phyloP scores from a whole-genome alignment of 2,329 filamentous ascomycete genomes.

The Xylaria sp. region DNA sequence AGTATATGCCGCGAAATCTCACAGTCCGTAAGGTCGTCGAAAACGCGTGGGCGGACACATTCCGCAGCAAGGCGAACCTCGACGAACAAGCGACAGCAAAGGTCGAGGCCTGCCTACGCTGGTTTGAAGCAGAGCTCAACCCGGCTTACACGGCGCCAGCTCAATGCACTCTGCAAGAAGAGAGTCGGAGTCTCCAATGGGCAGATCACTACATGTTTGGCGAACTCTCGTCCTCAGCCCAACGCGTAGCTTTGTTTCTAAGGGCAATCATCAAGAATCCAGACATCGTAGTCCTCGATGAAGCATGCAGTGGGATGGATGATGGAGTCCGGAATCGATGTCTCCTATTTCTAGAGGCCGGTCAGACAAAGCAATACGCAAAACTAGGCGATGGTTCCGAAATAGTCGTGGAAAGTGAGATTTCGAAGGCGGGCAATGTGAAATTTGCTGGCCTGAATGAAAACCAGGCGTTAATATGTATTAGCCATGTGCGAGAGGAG shows the following conservation, averaged over 20 bases:
- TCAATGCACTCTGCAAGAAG: conserved; percentile 24
- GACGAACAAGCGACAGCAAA: conserved; percentile 64
- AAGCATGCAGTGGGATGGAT: conserved; percentile 89
- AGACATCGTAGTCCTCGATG: conserved; percentile 85
- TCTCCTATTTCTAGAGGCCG: conserved; percentile 78
- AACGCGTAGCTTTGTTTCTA: conserved; percentile 87
- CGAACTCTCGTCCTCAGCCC: conserved; percentile 80
- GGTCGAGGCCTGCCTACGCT: conserved; percentile 76
- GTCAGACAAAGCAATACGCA: conserved; percentile 62
- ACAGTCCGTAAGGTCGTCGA: conserved; percentile 80
- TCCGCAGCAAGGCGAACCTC: conserved; percentile 75
- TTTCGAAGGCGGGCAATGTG: conserved; percentile 57
- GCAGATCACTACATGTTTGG: conserved; percentile 76
- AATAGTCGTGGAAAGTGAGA: conserved; percentile 59
- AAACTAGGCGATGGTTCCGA: conserved; percentile 49
- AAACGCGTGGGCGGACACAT: conserved; percentile 91
- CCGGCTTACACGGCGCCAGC: conserved; percentile 56
- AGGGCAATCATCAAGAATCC: conserved; percentile 83
- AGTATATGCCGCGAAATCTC: conserved; percentile 85
- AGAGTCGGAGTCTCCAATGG: conserved; percentile 63
- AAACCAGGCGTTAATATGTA: conserved; percentile 86
- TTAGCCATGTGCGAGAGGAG: conserved; percentile 91
- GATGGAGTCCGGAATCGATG: conserved; percentile 86
- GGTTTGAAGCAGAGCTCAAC: conserved; percentile 84
- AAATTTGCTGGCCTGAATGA: conserved; percentile 71